Conservation (phyloP, 306 rosid genomes). For the Rosa persica region DNA sequence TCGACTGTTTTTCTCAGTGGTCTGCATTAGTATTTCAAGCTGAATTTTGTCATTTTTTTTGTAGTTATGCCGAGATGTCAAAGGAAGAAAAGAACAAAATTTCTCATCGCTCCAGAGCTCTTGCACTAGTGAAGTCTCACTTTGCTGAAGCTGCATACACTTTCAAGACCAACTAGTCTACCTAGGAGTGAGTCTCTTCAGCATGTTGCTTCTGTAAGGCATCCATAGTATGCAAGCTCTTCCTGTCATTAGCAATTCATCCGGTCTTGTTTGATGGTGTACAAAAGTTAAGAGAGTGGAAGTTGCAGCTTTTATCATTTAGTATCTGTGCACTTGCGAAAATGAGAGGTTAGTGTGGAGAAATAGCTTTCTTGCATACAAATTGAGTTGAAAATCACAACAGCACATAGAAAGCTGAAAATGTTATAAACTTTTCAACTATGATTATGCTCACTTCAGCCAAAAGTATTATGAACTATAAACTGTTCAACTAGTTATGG, state of each 20-base stretch:
- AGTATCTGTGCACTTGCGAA: neutral
- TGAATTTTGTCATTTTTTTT: conserved; percentile 22
- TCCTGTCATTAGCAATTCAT: neutral
- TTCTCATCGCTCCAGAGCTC: conserved; percentile 81
- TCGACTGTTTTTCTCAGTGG: conserved; percentile 17
- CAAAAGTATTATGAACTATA: neutral
- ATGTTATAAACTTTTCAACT: neutral
- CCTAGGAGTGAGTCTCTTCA: conserved; percentile 23
- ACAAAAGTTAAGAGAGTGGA: neutral
- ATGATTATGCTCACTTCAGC: neutral
- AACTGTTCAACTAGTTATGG: neutral
- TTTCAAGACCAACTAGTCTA: conserved; percentile 38
- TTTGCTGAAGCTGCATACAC: conserved; percentile 74
- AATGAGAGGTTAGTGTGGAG: neutral
- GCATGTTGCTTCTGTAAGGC: neutral
- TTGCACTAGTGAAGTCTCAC: conserved; percentile 79
- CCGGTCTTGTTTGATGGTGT: neutral
- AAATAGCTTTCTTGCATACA: neutral
- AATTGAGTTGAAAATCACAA: neutral
- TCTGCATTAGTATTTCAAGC: conserved; percentile 18
- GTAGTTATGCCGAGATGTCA: conserved; percentile 88
- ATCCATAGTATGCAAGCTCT: neutral
- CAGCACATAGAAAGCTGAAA: neutral
- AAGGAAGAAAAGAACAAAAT: conserved; percentile 94
- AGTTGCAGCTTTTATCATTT: neutral